These are phyloP conservation scores for Fusarium camptoceras DNA, from an alignment of 2,329 filamentous ascomycete genomes.

Conservation along the genomic window DNA sequence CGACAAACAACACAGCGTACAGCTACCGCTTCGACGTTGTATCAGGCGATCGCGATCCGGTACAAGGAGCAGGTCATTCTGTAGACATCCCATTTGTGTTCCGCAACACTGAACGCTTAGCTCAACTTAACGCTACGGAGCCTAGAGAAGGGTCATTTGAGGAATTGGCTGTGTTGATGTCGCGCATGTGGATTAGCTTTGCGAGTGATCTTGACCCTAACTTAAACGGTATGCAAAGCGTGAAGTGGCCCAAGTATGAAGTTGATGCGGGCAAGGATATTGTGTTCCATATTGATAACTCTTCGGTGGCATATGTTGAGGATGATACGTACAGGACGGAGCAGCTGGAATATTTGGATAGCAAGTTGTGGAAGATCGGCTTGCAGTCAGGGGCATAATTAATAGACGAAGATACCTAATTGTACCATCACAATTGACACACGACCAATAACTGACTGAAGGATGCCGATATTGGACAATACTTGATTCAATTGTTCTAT, in stretches of 20 bases:
- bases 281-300: conserved; percentile 27
- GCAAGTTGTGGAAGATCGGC: conserved; percentile 24
- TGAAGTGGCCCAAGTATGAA: conserved; percentile 15
- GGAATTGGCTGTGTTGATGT: conserved; percentile 9
- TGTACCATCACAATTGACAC: not conserved
- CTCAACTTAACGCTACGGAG: conserved; percentile 11
- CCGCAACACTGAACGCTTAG: conserved; percentile 6
- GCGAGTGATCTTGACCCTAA: conserved; percentile 14
- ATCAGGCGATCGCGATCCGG: conserved; percentile 14
- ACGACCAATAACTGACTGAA: not conserved
- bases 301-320: conserved; percentile 13
- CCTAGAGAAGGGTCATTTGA: conserved; percentile 10
- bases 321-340: conserved; percentile 19
- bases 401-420: fast-evolving
- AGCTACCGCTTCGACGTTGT: conserved; percentile 34
- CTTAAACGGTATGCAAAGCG: conserved; percentile 12
- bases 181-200: conserved; percentile 35
- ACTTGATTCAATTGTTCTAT: not conserved
- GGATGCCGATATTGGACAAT: not conserved
- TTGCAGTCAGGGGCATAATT: conserved; percentile 1
- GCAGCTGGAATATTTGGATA: conserved; percentile 30
- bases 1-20: conserved; percentile 6
- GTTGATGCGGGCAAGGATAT: not conserved
- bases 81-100: conserved; percentile 27
- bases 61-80: conserved; percentile 25